A percentile compares a stretch with the other conserved stretches of the same genome.
These are phyloP conservation scores for Oxytropis ochrocephala DNA, from an alignment of 306 rosid genomes.

Conservation along the genomic window DNA sequence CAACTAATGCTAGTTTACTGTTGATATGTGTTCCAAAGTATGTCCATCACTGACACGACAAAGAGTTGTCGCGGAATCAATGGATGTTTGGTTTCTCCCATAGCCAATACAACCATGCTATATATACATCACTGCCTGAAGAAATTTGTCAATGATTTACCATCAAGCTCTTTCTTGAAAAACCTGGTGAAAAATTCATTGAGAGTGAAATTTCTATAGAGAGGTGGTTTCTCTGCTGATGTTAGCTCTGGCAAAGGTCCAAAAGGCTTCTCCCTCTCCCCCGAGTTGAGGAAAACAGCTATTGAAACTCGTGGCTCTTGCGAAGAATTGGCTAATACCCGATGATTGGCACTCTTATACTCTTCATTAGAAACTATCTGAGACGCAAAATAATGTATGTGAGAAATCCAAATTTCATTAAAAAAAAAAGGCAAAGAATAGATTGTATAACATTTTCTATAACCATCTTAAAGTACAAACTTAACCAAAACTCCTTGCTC, in stretches of 20 bases:
- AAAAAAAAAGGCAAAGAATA: neutral
- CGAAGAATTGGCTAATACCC: constrained; percentile 58
- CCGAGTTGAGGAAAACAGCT: constrained; percentile 51
- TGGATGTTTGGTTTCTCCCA: too few relatives aligned
- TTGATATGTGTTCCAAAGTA: too few relatives aligned
- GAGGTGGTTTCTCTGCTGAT: constrained; percentile 40
- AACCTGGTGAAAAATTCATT: constrained; percentile 47
- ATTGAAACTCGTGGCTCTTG: constrained; percentile 44
- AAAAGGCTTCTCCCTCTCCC: constrained; percentile 36
- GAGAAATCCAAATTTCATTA: neutral
- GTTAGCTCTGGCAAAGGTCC: constrained; percentile 81
- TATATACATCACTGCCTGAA: constrained; percentile 28
- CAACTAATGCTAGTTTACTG: too few relatives aligned
- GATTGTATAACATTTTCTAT: neutral
- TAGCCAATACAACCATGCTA: neutral
- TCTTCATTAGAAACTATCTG: constrained; percentile 59
- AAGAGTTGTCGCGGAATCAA: too few relatives aligned
- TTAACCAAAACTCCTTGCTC: neutral
- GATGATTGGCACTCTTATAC: constrained; percentile 67
- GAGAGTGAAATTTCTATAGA: constrained; percentile 38
- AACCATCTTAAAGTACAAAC: neutral
- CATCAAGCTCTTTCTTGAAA: constrained; percentile 58
- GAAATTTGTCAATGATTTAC: constrained; percentile 50
- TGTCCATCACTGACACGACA: too few relatives aligned
- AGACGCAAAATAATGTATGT: neutral